Evolutionary conservation across 2,329 filamentous ascomycete genomes (phyloP).

Genomic region (Botrytis aclada): DNA sequence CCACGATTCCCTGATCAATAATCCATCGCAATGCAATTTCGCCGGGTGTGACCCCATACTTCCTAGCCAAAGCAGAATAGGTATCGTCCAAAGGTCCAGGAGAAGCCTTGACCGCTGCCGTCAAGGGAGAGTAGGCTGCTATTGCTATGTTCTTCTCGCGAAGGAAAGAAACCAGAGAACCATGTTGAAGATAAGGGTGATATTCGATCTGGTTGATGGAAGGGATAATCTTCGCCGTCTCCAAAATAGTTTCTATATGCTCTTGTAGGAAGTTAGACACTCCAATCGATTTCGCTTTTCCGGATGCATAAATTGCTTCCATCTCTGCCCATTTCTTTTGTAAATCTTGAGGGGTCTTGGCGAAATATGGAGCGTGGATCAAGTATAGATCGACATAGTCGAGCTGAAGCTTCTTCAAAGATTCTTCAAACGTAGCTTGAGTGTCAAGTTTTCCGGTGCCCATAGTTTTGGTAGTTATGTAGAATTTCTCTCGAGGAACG

Average conservation of each 20-base stretch:
- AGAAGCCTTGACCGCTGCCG: constrained; percentile 47
- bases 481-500: constrained; percentile 65
- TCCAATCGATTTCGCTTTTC: constrained; percentile 67
- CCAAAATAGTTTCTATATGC: constrained; percentile 54
- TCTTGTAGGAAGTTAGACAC: constrained; percentile 69
- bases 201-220: constrained; percentile 79
- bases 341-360: constrained; percentile 48
- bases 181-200: constrained; percentile 72
- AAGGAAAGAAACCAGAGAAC: constrained; percentile 55
- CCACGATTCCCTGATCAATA: constrained; percentile 57
- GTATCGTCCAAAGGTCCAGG: constrained; percentile 53
- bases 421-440: constrained; percentile 50
- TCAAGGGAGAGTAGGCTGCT: constrained; percentile 55
- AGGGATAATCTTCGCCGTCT: constrained; percentile 60
- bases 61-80: constrained; percentile 51
- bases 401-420: constrained; percentile 60
- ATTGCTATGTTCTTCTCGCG: constrained; percentile 55
- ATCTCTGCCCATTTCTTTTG: constrained; percentile 58
- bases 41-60: constrained; percentile 55
- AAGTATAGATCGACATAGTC: constrained; percentile 73
- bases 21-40: constrained; percentile 59
- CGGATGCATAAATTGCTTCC: constrained; percentile 64
- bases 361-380: constrained; percentile 57
- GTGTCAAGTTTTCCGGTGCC: constrained; percentile 39
- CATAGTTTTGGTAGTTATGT: constrained; percentile 60